A percentile compares a stretch with the other conserved stretches of the same genome.
Conservation (phyloP, 2,329 filamentous ascomycete species). For the Nannizzia gypsea region DNA sequence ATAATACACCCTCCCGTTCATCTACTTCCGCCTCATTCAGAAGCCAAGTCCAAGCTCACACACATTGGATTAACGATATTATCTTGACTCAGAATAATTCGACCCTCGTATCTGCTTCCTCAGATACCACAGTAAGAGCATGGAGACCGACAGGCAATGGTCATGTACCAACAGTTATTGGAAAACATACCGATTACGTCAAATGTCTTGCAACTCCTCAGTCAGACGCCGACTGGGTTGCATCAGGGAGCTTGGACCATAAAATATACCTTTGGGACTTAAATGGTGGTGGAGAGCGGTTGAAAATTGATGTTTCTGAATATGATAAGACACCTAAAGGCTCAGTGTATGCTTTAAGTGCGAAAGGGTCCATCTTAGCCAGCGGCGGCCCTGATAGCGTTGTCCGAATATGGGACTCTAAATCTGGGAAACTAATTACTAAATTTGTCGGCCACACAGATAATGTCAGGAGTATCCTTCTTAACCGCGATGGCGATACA, state of each 20-base stretch:
- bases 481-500: slow-evolving; percentile 78
- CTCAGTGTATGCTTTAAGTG: slow-evolving; percentile 82
- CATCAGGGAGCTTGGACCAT: slow-evolving; percentile 83
- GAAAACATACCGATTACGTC: slow-evolving; percentile 89
- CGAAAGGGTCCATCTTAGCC: slow-evolving; percentile 67
- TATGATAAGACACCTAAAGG: slow-evolving; percentile 77
- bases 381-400: slow-evolving; percentile 91
- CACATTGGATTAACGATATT: slow-evolving; percentile 94
- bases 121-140: slow-evolving; percentile 85
- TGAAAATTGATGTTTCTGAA: slow-evolving; percentile 65
- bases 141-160: slow-evolving; percentile 66
- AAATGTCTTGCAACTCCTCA: slow-evolving; percentile 79
- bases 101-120: slow-evolving; percentile 77
- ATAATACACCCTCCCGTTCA: slow-evolving; percentile 17
- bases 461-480: slow-evolving; percentile 80
- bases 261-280: slow-evolving; percentile 92
- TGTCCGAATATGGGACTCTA: slow-evolving; percentile 82
- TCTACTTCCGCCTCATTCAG: slow-evolving; percentile 41
- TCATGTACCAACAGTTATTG: slow-evolving; percentile 61
- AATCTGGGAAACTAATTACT: slow-evolving; percentile 77
- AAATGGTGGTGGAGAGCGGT: slow-evolving; percentile 69
- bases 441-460: slow-evolving; percentile 96
- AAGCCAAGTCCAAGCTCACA: slow-evolving; percentile 66
- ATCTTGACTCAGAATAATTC: slow-evolving; percentile 64
- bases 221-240: slow-evolving; percentile 67